Conservation (phyloP, 1,284 basidiomycete species). For the Ganoderma meredithae region DNA sequence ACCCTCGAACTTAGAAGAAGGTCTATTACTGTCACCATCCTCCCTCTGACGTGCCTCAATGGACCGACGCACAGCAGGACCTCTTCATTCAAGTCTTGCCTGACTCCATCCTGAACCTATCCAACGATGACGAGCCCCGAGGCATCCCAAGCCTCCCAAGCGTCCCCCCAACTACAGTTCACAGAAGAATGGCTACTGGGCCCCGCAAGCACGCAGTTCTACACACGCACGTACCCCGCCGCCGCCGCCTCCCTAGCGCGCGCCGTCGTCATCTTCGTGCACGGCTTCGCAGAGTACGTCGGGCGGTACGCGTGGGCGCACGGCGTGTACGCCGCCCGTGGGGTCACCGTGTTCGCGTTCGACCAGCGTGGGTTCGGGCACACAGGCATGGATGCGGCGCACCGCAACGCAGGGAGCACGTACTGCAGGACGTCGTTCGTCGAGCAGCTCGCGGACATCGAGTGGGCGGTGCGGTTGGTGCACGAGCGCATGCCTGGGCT, state of each 20-base stretch:
- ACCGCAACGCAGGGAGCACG: slow-evolving; percentile 50
- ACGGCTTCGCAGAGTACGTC: slow-evolving; percentile 86
- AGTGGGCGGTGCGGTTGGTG: slow-evolving; percentile 67
- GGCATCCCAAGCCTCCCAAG: too few relatives aligned
- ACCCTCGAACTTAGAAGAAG: too few relatives aligned
- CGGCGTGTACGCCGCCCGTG: slow-evolving; percentile 59
- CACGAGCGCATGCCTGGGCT: slow-evolving; percentile 53
- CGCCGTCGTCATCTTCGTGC: slow-evolving; percentile 80
- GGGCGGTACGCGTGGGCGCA: slow-evolving; percentile 81
- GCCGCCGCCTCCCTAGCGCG: slow-evolving; percentile 44
- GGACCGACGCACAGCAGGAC: too few relatives aligned
- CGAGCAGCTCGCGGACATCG: slow-evolving; percentile 74
- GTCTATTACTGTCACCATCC: too few relatives aligned
- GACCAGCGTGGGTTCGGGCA: slow-evolving; percentile 90
- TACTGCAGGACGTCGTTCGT: slow-evolving; percentile 77
- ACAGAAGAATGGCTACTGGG: slow-evolving; percentile 47
- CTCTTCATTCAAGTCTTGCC: too few relatives aligned
- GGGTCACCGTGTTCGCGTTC: slow-evolving; percentile 76
- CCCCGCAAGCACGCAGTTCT: slow-evolving; percentile 47
- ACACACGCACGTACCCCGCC: slow-evolving; percentile 51
- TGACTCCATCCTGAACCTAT: too few relatives aligned
- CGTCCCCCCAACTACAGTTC: slow-evolving; percentile 49
- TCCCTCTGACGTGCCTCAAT: too few relatives aligned
- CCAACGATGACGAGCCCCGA: too few relatives aligned
- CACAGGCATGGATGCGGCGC: slow-evolving; percentile 67